Evolutionary conservation across 2,329 filamentous ascomycete species (phyloP).

Genomic region (Biscogniauxia sp.): DNA sequence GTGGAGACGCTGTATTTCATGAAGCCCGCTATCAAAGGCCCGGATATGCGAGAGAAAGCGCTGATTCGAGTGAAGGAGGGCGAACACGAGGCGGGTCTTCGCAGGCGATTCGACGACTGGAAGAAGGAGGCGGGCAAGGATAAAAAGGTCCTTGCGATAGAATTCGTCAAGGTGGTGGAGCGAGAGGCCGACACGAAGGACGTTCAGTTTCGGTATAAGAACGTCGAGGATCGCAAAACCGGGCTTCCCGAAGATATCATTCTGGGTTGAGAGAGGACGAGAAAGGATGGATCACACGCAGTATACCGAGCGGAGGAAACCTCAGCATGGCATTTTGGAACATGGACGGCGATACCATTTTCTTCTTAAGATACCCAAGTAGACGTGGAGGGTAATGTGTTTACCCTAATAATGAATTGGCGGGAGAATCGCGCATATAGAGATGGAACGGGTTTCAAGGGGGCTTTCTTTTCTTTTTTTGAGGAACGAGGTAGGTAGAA

Average conservation of each 20-base stretch:
- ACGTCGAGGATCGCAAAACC: conserved; percentile 23
- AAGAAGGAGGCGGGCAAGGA: conserved; percentile 25
- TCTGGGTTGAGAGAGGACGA: conserved; percentile 21
- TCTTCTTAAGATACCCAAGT: conserved; percentile 14
- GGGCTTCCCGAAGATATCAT: conserved; percentile 29
- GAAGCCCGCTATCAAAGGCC: conserved; percentile 24
- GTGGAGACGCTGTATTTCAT: conserved; percentile 32
- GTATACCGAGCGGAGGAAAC: not conserved
- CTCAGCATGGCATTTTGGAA: not conserved
- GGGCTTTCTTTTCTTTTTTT: no score
- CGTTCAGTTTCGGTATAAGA: conserved; percentile 20
- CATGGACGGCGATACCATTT: conserved; percentile 1
- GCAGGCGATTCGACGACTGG: conserved; percentile 29
- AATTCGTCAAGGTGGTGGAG: conserved; percentile 28
- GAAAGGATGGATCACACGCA: not conserved
- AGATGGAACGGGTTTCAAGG: not conserved
- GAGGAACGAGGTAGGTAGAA: not conserved
- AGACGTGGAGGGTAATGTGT: not conserved
- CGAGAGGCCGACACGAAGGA: conserved; percentile 15
- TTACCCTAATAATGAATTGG: not conserved
- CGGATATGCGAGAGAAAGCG: conserved; percentile 24
- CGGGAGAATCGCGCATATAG: not conserved
- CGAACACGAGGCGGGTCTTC: conserved; percentile 19
- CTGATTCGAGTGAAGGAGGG: conserved; percentile 27
- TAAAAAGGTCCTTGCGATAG: conserved; percentile 18